Conservation (phyloP, 2,329 filamentous ascomycete species). For the Chalara sp. region DNA sequence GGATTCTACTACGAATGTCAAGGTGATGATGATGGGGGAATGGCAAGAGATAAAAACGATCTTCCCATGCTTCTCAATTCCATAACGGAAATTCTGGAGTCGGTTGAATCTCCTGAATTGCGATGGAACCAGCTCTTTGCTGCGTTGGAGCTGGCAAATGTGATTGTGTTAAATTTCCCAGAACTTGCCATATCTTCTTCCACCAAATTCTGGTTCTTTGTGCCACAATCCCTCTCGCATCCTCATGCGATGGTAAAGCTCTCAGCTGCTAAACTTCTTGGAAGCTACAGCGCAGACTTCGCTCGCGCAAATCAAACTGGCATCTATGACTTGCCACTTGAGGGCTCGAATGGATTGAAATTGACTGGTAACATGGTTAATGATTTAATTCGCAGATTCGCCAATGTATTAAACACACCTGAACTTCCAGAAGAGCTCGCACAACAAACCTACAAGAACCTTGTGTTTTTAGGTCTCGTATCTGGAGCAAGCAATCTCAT, state of each 20-base stretch:
- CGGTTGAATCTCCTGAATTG: slow-evolving; percentile 44
- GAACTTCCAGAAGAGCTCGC: slow-evolving; percentile 69
- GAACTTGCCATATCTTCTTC: slow-evolving; percentile 53
- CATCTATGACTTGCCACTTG: slow-evolving; percentile 51
- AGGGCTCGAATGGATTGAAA: slow-evolving; percentile 63
- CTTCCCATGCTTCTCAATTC: slow-evolving; percentile 41
- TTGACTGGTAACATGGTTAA: slow-evolving; percentile 59
- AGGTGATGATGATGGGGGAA: slow-evolving; percentile 43
- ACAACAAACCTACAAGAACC: slow-evolving; percentile 69
- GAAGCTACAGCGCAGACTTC: slow-evolving; percentile 74
- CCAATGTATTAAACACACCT: slow-evolving; percentile 52
- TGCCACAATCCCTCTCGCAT: slow-evolving; percentile 65
- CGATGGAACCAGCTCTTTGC: slow-evolving; percentile 72
- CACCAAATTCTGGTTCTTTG: slow-evolving; percentile 62
- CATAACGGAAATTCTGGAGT: slow-evolving; percentile 43
- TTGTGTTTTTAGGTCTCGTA: slow-evolving; percentile 71
- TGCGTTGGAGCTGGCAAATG: slow-evolving; percentile 61
- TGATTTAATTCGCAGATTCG: slow-evolving; percentile 45
- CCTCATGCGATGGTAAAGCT: slow-evolving; percentile 70
- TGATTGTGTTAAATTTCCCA: slow-evolving; percentile 62
- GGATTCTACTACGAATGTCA: slow-evolving; percentile 73
- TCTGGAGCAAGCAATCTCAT: slow-evolving; percentile 50
- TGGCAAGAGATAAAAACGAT: slow-evolving; percentile 41
- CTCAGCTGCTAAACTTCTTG: slow-evolving; percentile 66
- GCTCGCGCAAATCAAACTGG: slow-evolving; percentile 53